Conservation (phyloP, 805 yeast genomes). For the Teunomyces pallodes region DNA sequence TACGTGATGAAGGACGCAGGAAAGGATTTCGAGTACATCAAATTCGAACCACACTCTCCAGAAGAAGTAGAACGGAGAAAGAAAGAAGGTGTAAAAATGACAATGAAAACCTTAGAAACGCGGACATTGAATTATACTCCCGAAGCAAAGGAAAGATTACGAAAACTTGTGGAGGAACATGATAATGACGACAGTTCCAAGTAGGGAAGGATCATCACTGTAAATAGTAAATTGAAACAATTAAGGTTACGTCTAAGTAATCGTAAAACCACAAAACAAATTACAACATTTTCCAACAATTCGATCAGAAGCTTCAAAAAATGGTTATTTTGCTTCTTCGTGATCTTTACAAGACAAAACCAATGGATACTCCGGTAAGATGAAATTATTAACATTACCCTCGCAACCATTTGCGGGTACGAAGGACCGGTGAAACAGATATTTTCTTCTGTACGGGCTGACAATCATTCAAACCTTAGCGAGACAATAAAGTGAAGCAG, state of each 20-base stretch:
- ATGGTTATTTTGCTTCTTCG: neutral
- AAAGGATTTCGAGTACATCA: slow-evolving; percentile 38
- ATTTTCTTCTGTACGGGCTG: neutral
- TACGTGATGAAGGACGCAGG: slow-evolving; percentile 35
- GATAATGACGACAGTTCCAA: slow-evolving; percentile 1
- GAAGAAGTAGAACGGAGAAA: slow-evolving; percentile 40
- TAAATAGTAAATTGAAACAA: neutral
- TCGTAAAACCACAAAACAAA: neutral
- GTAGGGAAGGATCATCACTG: neutral
- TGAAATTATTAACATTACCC: neutral
- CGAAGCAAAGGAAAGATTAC: slow-evolving; percentile 38
- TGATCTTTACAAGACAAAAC: neutral
- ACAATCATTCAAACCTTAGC: neutral
- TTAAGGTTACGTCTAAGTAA: neutral
- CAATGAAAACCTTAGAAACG: slow-evolving; percentile 30
- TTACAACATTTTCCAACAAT: neutral
- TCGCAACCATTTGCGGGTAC: neutral
- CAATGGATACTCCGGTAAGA: neutral
- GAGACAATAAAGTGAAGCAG: neutral
- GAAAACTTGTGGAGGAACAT: slow-evolving; percentile 20
- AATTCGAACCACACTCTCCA: slow-evolving; percentile 35
- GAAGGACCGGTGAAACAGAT: neutral
- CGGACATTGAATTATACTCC: slow-evolving; percentile 42
- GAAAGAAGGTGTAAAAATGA: slow-evolving; percentile 27
- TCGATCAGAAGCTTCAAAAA: neutral